Percentiles rank a stretch among this genome's conserved stretches.
Evolutionary conservation across 1,284 basidiomycete species (phyloP).

Genomic region (Leccinum subspadiceum): DNA sequence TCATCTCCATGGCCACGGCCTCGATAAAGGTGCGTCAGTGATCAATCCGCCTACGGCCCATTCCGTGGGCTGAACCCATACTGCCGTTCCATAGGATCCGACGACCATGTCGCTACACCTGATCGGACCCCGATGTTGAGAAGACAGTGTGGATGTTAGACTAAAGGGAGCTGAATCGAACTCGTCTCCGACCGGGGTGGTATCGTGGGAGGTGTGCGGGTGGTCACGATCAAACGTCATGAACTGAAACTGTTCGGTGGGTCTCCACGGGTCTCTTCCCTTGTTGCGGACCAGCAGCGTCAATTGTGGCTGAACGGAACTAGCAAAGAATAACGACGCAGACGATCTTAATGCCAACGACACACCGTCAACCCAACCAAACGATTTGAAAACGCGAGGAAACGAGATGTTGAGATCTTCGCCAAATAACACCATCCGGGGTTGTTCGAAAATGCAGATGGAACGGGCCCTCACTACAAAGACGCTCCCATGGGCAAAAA

Average conservation of each 20-base stretch:
- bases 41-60: slow-evolving; percentile 38
- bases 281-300: slow-evolving; percentile 54
- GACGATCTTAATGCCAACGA: slow-evolving; percentile 36
- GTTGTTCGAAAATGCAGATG: slow-evolving; percentile 51
- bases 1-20: slow-evolving; percentile 13
- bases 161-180: slow-evolving; percentile 38
- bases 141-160: slow-evolving; percentile 33
- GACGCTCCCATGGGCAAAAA: slow-evolving; percentile 46
- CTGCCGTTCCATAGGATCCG: slow-evolving; percentile 51
- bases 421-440: slow-evolving; percentile 24
- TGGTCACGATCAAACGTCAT: slow-evolving; percentile 32
- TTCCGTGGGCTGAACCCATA: slow-evolving; percentile 57
- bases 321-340: not conserved
- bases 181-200: slow-evolving; percentile 30
- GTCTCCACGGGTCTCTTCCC: slow-evolving; percentile 56
- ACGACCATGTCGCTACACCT: slow-evolving; percentile 51
- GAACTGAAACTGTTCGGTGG: slow-evolving; percentile 45
- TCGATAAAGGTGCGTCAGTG: slow-evolving; percentile 21
- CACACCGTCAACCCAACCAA: slow-evolving; percentile 65
- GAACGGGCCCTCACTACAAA: slow-evolving; percentile 58
- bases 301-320: slow-evolving; percentile 30
- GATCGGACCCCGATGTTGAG: slow-evolving; percentile 43
- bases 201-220: slow-evolving; percentile 2
- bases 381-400: slow-evolving; percentile 47
- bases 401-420: slow-evolving; percentile 22